Base-by-base conservation (phyloP, 352 stramenopile genomes). In the Globisporangium rhizosaccharum region DNA sequence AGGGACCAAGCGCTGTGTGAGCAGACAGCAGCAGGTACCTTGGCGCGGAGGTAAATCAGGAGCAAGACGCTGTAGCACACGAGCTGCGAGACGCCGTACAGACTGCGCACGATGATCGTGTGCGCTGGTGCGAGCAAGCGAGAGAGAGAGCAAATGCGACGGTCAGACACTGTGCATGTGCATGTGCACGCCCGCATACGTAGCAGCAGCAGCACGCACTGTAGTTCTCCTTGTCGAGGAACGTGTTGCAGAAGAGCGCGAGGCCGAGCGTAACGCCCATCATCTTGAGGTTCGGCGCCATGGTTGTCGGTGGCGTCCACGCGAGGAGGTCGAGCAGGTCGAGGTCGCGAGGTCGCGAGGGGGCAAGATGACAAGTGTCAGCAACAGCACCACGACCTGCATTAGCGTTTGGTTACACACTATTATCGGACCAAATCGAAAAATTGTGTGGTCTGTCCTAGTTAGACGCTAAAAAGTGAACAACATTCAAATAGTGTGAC, bases 201-300 rank as follows among this genome's bases (percentile, higher is more conserved):
- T 17, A 15, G 1, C 14, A 37, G 20, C 41, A 36, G 9, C 9
- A 48, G n/a, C 8, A 81, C 72, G 57, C 53, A 93, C 81, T 63
- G 11, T 67, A 62, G 62, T 87, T 70, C 30, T 85, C 70, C n/a
- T 68, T 67, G 72, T 90, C 80, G 45, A 93, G 71, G 57, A 85
- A 68, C 51, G 70, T 77, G 66, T 87, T 86, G 68, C 74, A 88
- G 57, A 71, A 49, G 51, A 89, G 63, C 36, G 83, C 79, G 54
- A 91, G 57, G 53, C 60, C 67, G 56, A 91, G 65, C 57, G 79
- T 89, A 44, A 91, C 57, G 66, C 65, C 81, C 79, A 91, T 88
- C 79, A 91, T 85, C 71, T 85, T 88, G 50, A 88, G 66, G 59
- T 88, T 91, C 41, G 75, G 81, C 70, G 79, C 79, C 81, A 91